These are phyloP conservation scores for Berkeleyomyces basicola DNA, from an alignment of 2,329 filamentous ascomycete species.

Conservation along the genomic window DNA sequence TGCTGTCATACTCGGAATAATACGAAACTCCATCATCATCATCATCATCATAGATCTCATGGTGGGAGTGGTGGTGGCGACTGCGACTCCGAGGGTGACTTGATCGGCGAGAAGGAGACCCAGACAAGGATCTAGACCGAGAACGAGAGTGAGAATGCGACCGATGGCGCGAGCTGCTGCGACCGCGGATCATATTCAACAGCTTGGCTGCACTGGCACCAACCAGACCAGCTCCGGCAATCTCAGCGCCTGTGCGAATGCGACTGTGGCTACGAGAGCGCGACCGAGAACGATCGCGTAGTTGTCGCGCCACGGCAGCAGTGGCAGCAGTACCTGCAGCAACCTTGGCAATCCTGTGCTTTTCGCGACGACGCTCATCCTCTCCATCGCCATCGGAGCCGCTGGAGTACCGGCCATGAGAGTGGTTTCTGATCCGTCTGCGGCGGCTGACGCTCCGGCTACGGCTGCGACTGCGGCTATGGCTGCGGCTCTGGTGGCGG, in stretches of 20 bases:
- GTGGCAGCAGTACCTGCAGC: conserved; percentile 40
- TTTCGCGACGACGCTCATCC: not conserved
- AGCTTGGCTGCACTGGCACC: conserved; percentile 44
- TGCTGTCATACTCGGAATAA: not conserved
- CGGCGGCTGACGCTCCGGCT: conserved; percentile 22
- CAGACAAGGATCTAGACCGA: conserved; percentile 13
- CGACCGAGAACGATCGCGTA: conserved; percentile 28
- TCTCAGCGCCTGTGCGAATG: conserved; percentile 35
- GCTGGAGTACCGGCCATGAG: not conserved
- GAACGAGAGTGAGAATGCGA: conserved; percentile 21
- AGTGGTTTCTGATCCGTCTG: conserved; percentile 23
- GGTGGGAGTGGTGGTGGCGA: not conserved
- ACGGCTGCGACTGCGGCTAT: conserved; percentile 28
- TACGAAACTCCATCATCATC: not conserved
- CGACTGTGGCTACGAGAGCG: conserved; percentile 22
- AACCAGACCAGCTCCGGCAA: conserved; percentile 42
- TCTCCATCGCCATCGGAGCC: not conserved
- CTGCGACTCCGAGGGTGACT: not conserved
- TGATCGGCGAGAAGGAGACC: not conserved
- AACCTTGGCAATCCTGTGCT: conserved; percentile 36
- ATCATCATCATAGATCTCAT: too few species aligned
- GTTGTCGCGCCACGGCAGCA: conserved; percentile 40
- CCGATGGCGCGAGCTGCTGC: conserved; percentile 38
- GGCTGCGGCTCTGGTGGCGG: conserved; percentile 30
- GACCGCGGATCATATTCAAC: conserved; percentile 34